Conservation (phyloP, 345 rosid species). For the Mangifera indica region DNA sequence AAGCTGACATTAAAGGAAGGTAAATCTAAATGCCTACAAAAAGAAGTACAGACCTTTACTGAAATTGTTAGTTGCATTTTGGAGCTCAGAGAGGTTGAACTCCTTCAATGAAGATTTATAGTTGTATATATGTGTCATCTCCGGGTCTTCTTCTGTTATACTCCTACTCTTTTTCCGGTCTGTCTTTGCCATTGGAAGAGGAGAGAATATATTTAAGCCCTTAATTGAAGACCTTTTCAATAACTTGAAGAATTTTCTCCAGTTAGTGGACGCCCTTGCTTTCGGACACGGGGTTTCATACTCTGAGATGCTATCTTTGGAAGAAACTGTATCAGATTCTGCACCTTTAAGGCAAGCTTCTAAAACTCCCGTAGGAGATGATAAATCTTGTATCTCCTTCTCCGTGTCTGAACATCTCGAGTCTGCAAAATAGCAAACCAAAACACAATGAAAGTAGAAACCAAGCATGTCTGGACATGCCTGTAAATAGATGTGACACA, state of each 20-base stretch:
- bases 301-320: conserved; percentile 13
- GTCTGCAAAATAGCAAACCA: conserved; percentile 31
- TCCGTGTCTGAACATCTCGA: conserved; percentile 46
- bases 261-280: conserved; percentile 41
- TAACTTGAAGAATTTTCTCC: conserved; percentile 64
- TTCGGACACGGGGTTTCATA: conserved; percentile 26
- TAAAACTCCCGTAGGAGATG: conserved; percentile 66
- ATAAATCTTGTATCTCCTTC: conserved; percentile 42
- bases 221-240: conserved; percentile 64
- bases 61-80: conserved; percentile 68
- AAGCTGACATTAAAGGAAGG: not conserved
- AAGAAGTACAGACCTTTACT: conserved; percentile 44
- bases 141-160: conserved; percentile 37
- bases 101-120: conserved; percentile 57
- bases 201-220: conserved; percentile 50
- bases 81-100: conserved; percentile 60
- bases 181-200: conserved; percentile 33
- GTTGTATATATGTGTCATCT: conserved; percentile 51
- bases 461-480: conserved; percentile 3
- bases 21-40: not conserved
- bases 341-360: conserved; percentile 50
- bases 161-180: conserved; percentile 46
- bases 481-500: not conserved
- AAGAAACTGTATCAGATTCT: conserved; percentile 23
- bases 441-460: conserved; percentile 14